Evolutionary conservation across 2,329 filamentous ascomycete genomes (phyloP).

Genomic region (Trichophyton rubrum): DNA sequence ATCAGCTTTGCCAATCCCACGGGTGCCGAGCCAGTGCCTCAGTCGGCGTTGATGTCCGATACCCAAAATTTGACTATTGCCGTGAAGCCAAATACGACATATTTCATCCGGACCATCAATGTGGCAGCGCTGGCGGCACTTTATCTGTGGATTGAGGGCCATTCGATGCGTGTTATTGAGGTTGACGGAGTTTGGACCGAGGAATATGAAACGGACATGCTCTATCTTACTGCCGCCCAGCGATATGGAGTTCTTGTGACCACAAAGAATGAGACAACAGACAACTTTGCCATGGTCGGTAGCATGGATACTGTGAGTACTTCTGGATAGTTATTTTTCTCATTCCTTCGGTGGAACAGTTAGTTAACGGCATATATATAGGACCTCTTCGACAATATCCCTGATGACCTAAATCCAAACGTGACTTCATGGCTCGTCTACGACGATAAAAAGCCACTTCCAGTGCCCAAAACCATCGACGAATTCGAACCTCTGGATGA

Average conservation of each 20-base stretch:
- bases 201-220: conserved; percentile 9
- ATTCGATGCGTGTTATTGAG: conserved; percentile 17
- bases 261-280: conserved; percentile 8
- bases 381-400: conserved; percentile 9
- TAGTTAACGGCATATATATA: background rate
- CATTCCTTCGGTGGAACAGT: background rate
- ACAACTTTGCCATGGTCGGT: conserved; percentile 25
- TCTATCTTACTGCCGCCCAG: conserved; percentile 9
- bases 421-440: conserved; percentile 28
- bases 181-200: conserved; percentile 19
- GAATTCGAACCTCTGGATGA: conserved; percentile 8
- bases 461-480: conserved; percentile 3
- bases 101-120: conserved; percentile 58
- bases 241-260: conserved; percentile 10
- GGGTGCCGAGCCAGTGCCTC: conserved; percentile 52
- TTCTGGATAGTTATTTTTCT: background rate
- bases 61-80: conserved; percentile 46
- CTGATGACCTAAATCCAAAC: conserved; percentile 8
- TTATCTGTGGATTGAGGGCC: conserved; percentile 13
- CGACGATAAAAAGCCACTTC: conserved; percentile 8
- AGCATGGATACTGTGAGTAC: conserved; percentile 8
- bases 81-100: conserved; percentile 55
- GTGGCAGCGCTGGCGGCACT: conserved; percentile 45
- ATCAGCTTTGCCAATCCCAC: conserved; percentile 39
- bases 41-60: conserved; percentile 59